Evolutionary conservation across 2,329 filamentous ascomycete species (phyloP).

Genomic region (Boeremia lycopersici): DNA sequence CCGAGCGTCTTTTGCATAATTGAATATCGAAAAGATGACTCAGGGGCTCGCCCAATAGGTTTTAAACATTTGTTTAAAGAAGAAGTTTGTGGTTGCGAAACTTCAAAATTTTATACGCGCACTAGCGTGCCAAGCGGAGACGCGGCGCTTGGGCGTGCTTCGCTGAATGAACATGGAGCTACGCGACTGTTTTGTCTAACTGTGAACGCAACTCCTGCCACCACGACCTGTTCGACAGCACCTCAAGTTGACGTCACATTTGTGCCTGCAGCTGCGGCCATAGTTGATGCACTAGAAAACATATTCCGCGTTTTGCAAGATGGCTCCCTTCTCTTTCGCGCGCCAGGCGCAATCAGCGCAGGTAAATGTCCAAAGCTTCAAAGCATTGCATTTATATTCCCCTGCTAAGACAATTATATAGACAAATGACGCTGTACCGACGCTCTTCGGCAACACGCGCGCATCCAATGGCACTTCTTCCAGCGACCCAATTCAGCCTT

Average conservation of each 20-base stretch:
- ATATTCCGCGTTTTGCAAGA: constrained; percentile 17
- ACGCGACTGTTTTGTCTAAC: constrained; percentile 34
- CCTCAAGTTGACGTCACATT: neutral
- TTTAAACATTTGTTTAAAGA: constrained; percentile 69
- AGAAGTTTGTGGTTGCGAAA: constrained; percentile 42
- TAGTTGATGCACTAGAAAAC: neutral
- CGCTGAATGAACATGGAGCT: constrained; percentile 7
- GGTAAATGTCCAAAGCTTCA: constrained; percentile 24
- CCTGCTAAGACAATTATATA: neutral
- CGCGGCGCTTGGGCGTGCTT: constrained; percentile 19
- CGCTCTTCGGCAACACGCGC: constrained; percentile 23
- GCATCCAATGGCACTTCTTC: constrained; percentile 19
- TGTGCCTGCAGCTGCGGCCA: neutral
- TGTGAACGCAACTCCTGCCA: constrained; percentile 1
- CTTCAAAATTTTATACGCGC: constrained; percentile 27
- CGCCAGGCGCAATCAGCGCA: constrained; percentile 36
- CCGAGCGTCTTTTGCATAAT: constrained; percentile 98
- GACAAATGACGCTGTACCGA: constrained; percentile 20
- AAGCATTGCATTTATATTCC: neutral
- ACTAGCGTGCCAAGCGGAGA: constrained; percentile 26
- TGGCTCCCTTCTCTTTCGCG: constrained; percentile 36
- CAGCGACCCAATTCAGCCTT: constrained; percentile 60
- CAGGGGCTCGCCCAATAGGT: constrained; percentile 75
- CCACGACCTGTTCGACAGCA: neutral
- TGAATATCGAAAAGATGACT: constrained; percentile 86